Conservation (phyloP, 2,329 filamentous ascomycete genomes). For the Didymellaceae sp. region DNA sequence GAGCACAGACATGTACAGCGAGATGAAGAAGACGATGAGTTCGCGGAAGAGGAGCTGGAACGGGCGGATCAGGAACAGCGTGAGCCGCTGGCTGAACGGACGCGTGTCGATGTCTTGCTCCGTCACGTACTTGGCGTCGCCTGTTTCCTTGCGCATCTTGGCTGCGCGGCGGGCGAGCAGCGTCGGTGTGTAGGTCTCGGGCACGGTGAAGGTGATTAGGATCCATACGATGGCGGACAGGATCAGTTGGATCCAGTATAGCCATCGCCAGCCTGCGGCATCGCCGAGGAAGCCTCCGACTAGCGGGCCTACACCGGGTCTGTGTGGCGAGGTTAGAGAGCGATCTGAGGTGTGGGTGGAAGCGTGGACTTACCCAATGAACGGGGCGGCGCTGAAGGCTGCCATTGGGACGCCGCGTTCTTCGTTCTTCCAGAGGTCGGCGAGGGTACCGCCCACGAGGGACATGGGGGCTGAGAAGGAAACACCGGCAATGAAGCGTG, state of each 20-base stretch:
- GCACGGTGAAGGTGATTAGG: conserved; percentile 84
- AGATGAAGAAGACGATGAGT: conserved; percentile 83
- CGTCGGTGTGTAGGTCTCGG: conserved; percentile 85
- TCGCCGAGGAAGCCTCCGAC: conserved; percentile 76
- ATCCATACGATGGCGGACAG: conserved; percentile 72
- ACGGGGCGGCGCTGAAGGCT: conserved; percentile 81
- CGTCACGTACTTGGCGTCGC: conserved; percentile 72
- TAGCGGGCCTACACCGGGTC: conserved; percentile 68
- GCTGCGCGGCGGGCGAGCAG: conserved; percentile 74
- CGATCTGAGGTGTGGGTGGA: not conserved
- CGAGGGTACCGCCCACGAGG: conserved; percentile 79
- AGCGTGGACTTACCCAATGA: conserved; percentile 62
- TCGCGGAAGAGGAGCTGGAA: conserved; percentile 86
- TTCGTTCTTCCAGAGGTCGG: conserved; percentile 84
- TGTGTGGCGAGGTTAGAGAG: not conserved
- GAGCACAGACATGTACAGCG: conserved; percentile 83
- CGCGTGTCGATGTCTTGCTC: conserved; percentile 80
- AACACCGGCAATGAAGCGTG: conserved; percentile 79
- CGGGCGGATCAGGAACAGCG: conserved; percentile 78
- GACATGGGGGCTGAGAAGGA: conserved; percentile 89
- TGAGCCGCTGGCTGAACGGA: conserved; percentile 70
- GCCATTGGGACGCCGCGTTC: conserved; percentile 88
- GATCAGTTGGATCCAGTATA: conserved; percentile 88
- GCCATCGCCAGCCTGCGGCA: conserved; percentile 76
- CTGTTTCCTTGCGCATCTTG: conserved; percentile 73